These are phyloP conservation scores for Penicillium griseofulvum DNA, from an alignment of 2,329 filamentous ascomycete genomes.

Conservation along the genomic window DNA sequence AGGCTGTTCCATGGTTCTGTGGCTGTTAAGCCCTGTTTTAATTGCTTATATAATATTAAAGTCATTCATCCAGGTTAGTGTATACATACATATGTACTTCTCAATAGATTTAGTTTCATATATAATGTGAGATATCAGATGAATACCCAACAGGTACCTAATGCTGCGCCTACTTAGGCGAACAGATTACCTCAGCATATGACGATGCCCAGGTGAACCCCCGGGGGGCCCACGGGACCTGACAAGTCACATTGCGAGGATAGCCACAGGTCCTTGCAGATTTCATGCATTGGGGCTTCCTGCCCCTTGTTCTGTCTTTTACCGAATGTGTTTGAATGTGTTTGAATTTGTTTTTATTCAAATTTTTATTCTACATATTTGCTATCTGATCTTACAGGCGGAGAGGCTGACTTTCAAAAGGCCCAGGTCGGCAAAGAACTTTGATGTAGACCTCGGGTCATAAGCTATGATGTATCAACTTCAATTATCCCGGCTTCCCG, in stretches of 20 bases:
- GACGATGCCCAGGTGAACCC: neutral
- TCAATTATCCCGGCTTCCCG: conserved; percentile 6
- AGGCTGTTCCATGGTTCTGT: neutral
- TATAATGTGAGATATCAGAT: conserved; percentile 1
- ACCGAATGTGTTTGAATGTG: neutral
- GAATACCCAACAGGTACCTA: conserved; percentile 5
- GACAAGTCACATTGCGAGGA: conserved; percentile 33
- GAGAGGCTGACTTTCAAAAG: neutral
- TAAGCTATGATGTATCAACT: conserved; percentile 5
- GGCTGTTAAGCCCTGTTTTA: neutral
- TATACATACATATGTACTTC: too few relatives aligned
- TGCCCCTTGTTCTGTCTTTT: conserved; percentile 7
- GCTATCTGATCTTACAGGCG: neutral
- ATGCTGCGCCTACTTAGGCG: neutral
- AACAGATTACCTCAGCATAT: conserved; percentile 9
- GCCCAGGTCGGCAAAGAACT: neutral
- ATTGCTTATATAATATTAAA: neutral
- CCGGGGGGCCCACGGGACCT: conserved; percentile 4
- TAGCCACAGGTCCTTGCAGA: conserved; percentile 31
- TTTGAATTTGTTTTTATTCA: neutral
- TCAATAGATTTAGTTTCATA: neutral
- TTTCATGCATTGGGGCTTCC: conserved; percentile 19
- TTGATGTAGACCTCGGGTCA: neutral
- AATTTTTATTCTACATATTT: neutral
- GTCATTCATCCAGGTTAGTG: too few relatives aligned